phyloP scores from a whole-genome alignment of 768 basidiomycete genomes.

The Hortiboletus campestris region DNA sequence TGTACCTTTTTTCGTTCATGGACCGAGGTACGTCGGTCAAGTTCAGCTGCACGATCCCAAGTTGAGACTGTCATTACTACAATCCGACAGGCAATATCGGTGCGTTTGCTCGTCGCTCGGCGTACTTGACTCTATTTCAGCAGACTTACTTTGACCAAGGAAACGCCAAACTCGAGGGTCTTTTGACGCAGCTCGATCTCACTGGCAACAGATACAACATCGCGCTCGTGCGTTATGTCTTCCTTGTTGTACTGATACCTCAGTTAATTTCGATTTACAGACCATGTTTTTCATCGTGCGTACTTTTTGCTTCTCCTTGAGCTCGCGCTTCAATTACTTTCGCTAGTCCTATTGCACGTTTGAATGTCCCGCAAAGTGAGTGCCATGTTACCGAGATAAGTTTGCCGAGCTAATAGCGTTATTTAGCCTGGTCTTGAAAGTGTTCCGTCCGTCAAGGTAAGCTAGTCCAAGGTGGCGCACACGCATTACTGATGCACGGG shows the following conservation, averaged over 20 bases:
- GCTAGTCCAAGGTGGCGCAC: not conserved
- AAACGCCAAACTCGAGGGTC: conserved; percentile 66
- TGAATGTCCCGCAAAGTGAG: conserved; percentile 69
- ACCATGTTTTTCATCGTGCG: conserved; percentile 71
- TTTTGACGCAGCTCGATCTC: conserved; percentile 53
- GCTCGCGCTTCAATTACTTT: not conserved
- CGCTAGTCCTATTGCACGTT: conserved; percentile 37
- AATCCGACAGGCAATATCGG: conserved; percentile 53
- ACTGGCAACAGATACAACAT: conserved; percentile 63
- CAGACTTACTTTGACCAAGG: conserved; percentile 29
- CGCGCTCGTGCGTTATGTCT: conserved; percentile 48
- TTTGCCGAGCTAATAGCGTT: not conserved
- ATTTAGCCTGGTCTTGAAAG: conserved; percentile 47
- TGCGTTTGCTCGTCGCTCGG: conserved; percentile 17
- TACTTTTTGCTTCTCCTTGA: not conserved
- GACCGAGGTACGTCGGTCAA: conserved; percentile 48
- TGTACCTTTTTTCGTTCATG: conserved; percentile 64
- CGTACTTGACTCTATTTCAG: not conserved
- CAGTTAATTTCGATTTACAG: conserved; percentile 30
- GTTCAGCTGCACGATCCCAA: not conserved
- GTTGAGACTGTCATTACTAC: not conserved
- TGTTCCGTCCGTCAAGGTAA: conserved; percentile 61
- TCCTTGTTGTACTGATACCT: not conserved
- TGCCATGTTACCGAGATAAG: not conserved
- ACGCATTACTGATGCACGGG: not conserved